phyloP scores from a whole-genome alignment of 345 rosid genomes.

The Angophora floribunda region DNA sequence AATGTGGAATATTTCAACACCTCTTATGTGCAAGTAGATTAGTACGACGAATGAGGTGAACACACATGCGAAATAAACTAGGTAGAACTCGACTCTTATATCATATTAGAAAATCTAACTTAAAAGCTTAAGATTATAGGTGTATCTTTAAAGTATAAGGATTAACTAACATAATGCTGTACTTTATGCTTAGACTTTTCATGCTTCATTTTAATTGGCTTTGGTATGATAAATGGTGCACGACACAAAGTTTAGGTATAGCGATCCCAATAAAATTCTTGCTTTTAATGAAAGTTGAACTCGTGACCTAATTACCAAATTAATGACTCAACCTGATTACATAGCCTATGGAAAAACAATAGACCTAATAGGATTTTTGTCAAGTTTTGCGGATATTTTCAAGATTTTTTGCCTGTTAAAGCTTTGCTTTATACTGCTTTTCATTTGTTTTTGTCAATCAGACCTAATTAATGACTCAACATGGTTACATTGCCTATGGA shows the following conservation, averaged over 20 bases:
- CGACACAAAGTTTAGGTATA: background rate
- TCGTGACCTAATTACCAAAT: background rate
- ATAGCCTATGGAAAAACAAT: background rate
- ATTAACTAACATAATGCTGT: background rate
- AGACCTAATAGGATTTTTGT: background rate
- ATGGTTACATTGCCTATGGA: background rate
- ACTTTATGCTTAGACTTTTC: background rate
- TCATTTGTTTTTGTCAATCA: background rate
- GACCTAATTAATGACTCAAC: background rate
- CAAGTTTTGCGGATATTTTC: background rate
- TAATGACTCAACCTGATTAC: background rate
- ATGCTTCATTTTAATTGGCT: background rate
- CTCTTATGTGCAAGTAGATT: background rate
- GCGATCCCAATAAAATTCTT: background rate
- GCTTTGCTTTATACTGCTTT: background rate
- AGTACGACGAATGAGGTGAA: accelerated
- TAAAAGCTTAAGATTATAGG: background rate
- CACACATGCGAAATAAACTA: background rate
- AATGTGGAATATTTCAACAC: background rate
- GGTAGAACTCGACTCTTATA: accelerated
- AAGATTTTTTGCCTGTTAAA: background rate
- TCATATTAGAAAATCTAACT: background rate
- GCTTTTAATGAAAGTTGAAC: background rate
- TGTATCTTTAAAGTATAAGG: background rate
- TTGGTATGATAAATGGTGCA: background rate